Conservation (phyloP, 129 eudicot genomes). For the Flaveria linearis region DNA sequence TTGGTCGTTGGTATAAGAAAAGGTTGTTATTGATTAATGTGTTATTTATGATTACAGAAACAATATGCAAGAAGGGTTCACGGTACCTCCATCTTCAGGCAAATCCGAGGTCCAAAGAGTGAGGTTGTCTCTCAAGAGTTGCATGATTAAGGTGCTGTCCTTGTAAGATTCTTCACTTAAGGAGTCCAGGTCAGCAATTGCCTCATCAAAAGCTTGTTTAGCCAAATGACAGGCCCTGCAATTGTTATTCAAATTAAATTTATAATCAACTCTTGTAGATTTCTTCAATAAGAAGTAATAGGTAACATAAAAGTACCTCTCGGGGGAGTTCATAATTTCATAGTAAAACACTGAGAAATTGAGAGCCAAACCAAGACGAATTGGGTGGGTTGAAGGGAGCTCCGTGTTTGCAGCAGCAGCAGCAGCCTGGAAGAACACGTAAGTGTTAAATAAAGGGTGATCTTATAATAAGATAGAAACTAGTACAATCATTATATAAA, state of each 20-base stretch:
- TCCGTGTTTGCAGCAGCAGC: slow-evolving; percentile 83
- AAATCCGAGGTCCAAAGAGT: slow-evolving; percentile 98
- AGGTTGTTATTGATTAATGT: not conserved
- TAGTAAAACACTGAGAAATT: slow-evolving; percentile 98
- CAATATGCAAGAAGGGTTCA: slow-evolving; percentile 9
- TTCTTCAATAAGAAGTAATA: not conserved
- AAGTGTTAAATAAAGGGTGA: not conserved
- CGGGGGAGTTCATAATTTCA: slow-evolving; percentile 96
- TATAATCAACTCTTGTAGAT: not conserved
- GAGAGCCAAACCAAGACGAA: slow-evolving; percentile 95
- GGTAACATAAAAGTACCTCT: slow-evolving; percentile 50
- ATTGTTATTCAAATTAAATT: slow-evolving; percentile 12
- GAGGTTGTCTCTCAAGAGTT: slow-evolving; percentile 94
- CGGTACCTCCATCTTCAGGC: slow-evolving; percentile 92
- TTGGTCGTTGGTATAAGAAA: not conserved
- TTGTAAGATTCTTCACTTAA: slow-evolving; percentile 96
- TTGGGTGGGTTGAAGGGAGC: slow-evolving; percentile 97
- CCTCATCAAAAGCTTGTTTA: slow-evolving; percentile 99
- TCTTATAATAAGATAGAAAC: not conserved
- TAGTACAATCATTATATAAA: slow-evolving; percentile 1
- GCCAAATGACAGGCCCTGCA: slow-evolving; percentile 98
- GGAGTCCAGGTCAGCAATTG: slow-evolving; percentile 92
- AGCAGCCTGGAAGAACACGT: slow-evolving; percentile 64
- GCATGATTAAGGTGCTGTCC: slow-evolving; percentile 97
- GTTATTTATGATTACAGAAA: not conserved